Evolutionary conservation across 768 basidiomycete species (phyloP), one percentile per base, ranked within the genome.

Genomic region (Xerocomellus amylosporus): DNA sequence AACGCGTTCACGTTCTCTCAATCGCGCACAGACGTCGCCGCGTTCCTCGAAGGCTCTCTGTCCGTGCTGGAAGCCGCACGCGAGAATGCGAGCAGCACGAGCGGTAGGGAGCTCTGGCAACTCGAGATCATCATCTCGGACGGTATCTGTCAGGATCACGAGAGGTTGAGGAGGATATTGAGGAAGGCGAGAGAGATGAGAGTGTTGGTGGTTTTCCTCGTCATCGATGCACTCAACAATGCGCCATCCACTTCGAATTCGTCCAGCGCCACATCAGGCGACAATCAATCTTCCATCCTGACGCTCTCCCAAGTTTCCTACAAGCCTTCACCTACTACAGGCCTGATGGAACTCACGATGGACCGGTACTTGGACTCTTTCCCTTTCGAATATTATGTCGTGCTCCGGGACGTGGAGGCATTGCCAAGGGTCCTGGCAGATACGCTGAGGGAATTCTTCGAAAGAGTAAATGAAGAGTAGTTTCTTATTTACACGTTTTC

Each of bases 71-170:
- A 89, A 66, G 77, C 77, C n/a, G 90, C 93, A 19, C 74, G 94
- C 55, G 86, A 90, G 62, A 77, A 79, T 22, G 34, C 81, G 83
- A 41, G 69, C 78, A 40, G 78, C 70, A 76, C 77, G 40, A 87
- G 86, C 17, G 76, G 83, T 3, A 80, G 83, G 17, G 94, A 98
- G 58, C 76, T 99, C 22, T 98, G 97, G 97, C 97, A 99, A 68
- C 80, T 99, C 50, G 84, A 98, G 70, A 91, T 98, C 74, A 97
- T 99, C 78, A 93, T 99, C 56, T 98, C 94, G 15, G 97, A 99
- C 64, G 97, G 97, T n/a, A 89, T 98, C 61, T 98, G 95, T 67
- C 93, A 98, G 69, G 91, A 97, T 66, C 95, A 98, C 70, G 90
- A 94, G 39, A 78, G 80, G 60, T 77, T 99, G 46, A 84, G 88